Evolutionary conservation across 1,139 yeast genomes (phyloP).

Genomic region (Candida tunisiensis): DNA sequence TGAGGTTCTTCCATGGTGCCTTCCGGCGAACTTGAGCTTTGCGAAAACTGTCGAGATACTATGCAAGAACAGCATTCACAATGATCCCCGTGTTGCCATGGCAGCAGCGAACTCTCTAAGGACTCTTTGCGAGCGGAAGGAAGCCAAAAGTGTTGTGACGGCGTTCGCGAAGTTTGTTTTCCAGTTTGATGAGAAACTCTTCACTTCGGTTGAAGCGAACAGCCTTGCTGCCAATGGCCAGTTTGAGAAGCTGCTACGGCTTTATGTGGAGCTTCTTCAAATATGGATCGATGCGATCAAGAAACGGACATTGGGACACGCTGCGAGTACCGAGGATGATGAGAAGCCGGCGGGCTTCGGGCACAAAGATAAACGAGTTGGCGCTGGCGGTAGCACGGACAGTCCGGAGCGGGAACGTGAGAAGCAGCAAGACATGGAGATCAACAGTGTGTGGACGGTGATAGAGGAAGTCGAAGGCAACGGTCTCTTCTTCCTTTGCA

Average conservation of each 20-base stretch:
- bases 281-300: slow-evolving; percentile 65
- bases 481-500: slow-evolving; percentile 80
- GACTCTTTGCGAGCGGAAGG: slow-evolving; percentile 46
- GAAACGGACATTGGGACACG: no score
- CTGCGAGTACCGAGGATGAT: slow-evolving; percentile 2
- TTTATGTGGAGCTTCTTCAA: slow-evolving; percentile 62
- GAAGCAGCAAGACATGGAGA: slow-evolving; percentile 51
- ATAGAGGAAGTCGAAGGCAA: slow-evolving; percentile 94
- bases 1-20: slow-evolving; percentile 55
- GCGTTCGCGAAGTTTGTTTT: slow-evolving; percentile 70
- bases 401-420: slow-evolving; percentile 9
- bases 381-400: neutral
- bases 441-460: slow-evolving; percentile 64
- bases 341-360: neutral
- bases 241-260: slow-evolving; percentile 40
- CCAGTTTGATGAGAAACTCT: slow-evolving; percentile 43
- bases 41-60: slow-evolving; percentile 55
- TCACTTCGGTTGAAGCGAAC: no score
- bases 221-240: no score
- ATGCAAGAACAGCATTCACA: slow-evolving; percentile 61
- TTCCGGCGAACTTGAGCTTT: slow-evolving; percentile 36
- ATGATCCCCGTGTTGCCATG: slow-evolving; percentile 38
- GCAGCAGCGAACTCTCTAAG: slow-evolving; percentile 51
- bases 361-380: no score
- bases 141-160: slow-evolving; percentile 56